A percentile compares a stretch with the other conserved stretches of the same genome.
Conservation (phyloP, 805 yeast species). For the Wickerhamiella dianesei region DNA sequence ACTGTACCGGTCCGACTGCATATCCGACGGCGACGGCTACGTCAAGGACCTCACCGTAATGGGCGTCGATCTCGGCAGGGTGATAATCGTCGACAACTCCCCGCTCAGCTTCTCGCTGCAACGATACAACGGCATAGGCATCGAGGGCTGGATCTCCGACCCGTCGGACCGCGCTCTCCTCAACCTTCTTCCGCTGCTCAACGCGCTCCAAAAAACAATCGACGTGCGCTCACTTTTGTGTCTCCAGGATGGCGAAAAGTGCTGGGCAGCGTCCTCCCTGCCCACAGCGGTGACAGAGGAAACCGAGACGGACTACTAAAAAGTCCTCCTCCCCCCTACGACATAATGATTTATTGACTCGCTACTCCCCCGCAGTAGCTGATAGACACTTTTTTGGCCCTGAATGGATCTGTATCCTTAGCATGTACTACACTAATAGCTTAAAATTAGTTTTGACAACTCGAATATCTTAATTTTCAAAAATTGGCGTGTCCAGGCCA, state of each 20-base stretch:
- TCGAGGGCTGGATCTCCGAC: conserved; percentile 97
- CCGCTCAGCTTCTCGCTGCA: conserved; percentile 79
- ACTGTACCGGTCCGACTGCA: conserved; percentile 69
- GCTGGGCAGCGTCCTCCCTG: neutral
- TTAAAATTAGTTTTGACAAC: no score
- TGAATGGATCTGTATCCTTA: no score
- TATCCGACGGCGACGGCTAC: conserved; percentile 57
- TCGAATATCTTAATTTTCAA: no score
- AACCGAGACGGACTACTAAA: neutral
- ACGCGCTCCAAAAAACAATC: conserved; percentile 61
- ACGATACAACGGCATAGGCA: conserved; percentile 77
- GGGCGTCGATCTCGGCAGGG: conserved; percentile 46
- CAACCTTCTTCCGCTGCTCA: conserved; percentile 65
- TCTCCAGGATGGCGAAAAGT: conserved; percentile 45
- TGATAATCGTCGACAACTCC: conserved; percentile 80
- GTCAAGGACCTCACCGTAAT: conserved; percentile 53
- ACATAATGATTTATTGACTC: no score
- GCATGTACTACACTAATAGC: no score
- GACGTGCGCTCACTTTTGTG: conserved; percentile 75
- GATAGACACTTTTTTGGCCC: no score
- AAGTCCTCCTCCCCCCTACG: neutral
- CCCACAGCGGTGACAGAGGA: neutral
- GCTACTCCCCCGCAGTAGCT: no score
- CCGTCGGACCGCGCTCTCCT: conserved; percentile 79
- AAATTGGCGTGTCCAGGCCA: neutral